Evolutionary conservation across 352 stramenopile genomes (phyloP), one percentile per base, ranked within the genome.

Genomic region (Phytophthora multivora): DNA sequence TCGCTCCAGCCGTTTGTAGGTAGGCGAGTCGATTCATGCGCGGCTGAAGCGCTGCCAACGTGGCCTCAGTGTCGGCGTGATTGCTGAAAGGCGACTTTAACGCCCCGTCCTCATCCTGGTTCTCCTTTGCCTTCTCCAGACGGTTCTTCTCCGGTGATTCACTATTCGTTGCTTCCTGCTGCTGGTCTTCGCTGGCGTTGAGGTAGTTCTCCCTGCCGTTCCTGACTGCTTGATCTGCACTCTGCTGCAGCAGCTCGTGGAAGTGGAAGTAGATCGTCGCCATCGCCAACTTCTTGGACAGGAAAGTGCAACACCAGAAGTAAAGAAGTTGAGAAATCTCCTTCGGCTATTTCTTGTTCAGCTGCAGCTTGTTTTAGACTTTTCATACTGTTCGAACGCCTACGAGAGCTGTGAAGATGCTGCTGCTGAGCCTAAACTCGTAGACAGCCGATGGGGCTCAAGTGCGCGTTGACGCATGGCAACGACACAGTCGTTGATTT

Each of bases 401-500:
- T 56, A 23, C 18, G 4, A 9, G 12, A 15, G 26, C 26, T 46
- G 23, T n/a, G 50, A 71, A 26, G 57, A 47, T 4, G 51, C 12
- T 18, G 33, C 28, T 23, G 26, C 9, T 33, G 66, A 65, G 7
- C 51, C 31, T 56, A 36, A 39, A 53, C 55, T 64, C 12, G 55
- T 16, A 40, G 63, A 73, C 41, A 59, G 15, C 31, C 50, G 40
- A 41, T 47, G 59, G 13, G 50, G 30, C 58, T 65, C 61, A 12
- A 68, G 36, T 15, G 58, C 63, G n/a, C 67, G 71, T 54, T 74
- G 63, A 7, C 77, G 73, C 63, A 81, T 86, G 41, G 48, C 30
- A 10, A 51, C 68, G 16, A 86, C 35, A 16, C 77, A 71, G 31
- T 70, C 71, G 46, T 80, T 73, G 13, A 86, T 70, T 66, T 91